Base-by-base conservation (phyloP, 768 basidiomycete species). In the Grammothele lineata region DNA sequence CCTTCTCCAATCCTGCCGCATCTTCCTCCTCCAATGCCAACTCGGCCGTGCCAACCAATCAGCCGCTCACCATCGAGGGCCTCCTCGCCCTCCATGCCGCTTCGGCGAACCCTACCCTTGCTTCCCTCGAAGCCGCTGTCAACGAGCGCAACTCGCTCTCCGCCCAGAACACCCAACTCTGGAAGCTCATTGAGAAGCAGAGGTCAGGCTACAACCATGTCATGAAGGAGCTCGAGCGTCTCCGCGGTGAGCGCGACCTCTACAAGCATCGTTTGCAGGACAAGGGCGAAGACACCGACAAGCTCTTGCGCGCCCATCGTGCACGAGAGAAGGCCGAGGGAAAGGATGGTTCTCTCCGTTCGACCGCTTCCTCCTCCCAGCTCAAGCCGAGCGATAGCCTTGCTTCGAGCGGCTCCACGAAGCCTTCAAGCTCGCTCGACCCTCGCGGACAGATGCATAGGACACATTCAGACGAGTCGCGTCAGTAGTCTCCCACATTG, bases 161-260 rank as follows among this genome's bases (percentile, higher is more conserved):
- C 10, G 67, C 80, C 4, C 92, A 95, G 70, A 95, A 95, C 63
- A 70, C 83, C 14, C 91, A 94, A 68, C 80, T 95, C 18, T 95
- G 93, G 93, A 94, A 93, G 66, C 77, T 94, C 53, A 85, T 95
- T 61, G 91, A 94, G 74, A 94, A 92, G 64, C 90, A 93, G 64
- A 78, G 90, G 45, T 66, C 79, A 18, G 87, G 83, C n/a, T 88
- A 88, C 61, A 80, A 77, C 50, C 81, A 86, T 47, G 78, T 90
- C 45, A 71, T 86, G 63, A 88, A 88, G 67, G 91, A 95, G 57
- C 74, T 91, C 36, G 92, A 94, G 55, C 80, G 92, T 45, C 77
- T 95, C 41, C 75, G 92, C 12, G 71, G 70, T 10, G 92, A 95
- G 62, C 78, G 92, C 15, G 92, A 93, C 59, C 62, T 73, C 8